Evolutionary conservation across 2,329 filamentous ascomycete species (phyloP).

Genomic region (Trichoderma afroharzianum): DNA sequence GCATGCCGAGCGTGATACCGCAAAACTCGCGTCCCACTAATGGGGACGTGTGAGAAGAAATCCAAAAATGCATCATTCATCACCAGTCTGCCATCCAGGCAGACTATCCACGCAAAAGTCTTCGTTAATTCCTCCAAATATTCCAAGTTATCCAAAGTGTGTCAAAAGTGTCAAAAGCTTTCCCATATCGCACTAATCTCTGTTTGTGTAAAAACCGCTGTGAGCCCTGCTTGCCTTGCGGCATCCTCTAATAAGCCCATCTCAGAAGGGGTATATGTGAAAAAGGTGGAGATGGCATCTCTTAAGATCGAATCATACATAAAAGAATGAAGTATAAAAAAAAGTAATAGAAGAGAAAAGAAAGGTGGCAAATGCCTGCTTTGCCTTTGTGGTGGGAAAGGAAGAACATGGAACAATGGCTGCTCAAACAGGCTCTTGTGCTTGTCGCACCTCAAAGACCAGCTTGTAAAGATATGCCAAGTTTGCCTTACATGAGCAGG

Average conservation of each 20-base stretch:
- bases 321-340: slow-evolving; percentile 26
- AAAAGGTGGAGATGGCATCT: slow-evolving; percentile 21
- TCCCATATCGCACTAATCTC: slow-evolving; percentile 30
- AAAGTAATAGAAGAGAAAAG: slow-evolving; percentile 21
- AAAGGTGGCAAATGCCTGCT: slow-evolving; percentile 15
- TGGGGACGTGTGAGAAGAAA: background rate
- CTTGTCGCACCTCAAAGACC: slow-evolving; percentile 35
- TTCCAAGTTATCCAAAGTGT: slow-evolving; percentile 18
- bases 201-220: slow-evolving; percentile 8
- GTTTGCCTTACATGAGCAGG: slow-evolving; percentile 67
- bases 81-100: slow-evolving; percentile 15
- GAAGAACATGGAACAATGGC: slow-evolving; percentile 15
- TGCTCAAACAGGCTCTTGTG: slow-evolving; percentile 16
- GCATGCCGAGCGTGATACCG: slow-evolving; percentile 9
- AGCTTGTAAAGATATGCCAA: slow-evolving; percentile 31
- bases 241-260: slow-evolving; percentile 37
- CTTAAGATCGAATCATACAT: slow-evolving; percentile 25
- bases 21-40: slow-evolving; percentile 4
- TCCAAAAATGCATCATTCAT: slow-evolving; percentile 10
- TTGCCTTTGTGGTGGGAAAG: slow-evolving; percentile 8
- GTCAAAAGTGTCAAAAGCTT: slow-evolving; percentile 22
- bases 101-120: background rate
- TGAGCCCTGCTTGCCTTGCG: slow-evolving; percentile 35
- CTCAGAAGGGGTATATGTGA: slow-evolving; percentile 32
- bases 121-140: background rate